Conservation (phyloP, 176 grass and related monocot genomes). For the Eremochloa ophiuroides region DNA sequence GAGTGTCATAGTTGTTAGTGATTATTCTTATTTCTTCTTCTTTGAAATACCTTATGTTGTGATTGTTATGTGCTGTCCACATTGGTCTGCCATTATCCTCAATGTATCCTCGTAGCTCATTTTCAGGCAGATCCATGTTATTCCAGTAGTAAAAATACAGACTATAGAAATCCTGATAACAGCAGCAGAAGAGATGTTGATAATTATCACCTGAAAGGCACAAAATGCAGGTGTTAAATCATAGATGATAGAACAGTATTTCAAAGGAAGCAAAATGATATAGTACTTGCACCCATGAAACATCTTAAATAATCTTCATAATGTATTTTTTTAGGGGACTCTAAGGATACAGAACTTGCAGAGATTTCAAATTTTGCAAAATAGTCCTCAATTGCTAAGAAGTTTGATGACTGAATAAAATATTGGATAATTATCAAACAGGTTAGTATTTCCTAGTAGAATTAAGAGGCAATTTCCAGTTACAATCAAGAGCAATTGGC, state of each 20-base stretch:
- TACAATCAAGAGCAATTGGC: not conserved
- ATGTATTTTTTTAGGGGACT: no score
- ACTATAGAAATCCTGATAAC: not conserved
- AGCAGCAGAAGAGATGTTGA: not conserved
- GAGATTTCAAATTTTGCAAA: not conserved
- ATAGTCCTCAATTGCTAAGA: not conserved
- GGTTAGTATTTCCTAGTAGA: not conserved
- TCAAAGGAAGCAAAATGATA: not conserved
- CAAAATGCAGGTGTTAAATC: not conserved
- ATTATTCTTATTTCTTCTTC: slow-evolving; percentile 8
- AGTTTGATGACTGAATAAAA: not conserved
- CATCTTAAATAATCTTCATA: no score
- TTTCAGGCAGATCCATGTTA: not conserved
- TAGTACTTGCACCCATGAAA: not conserved
- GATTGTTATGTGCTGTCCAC: not conserved
- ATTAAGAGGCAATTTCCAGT: not conserved
- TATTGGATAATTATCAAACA: not conserved
- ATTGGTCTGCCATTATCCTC: not conserved
- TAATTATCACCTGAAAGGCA: not conserved
- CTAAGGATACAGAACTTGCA: not conserved
- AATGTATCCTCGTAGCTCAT: not conserved
- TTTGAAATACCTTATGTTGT: not conserved
- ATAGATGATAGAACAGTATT: not conserved
- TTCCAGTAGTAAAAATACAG: not conserved
- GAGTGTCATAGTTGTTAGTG: slow-evolving; percentile 1